Evolutionary conservation across 2,329 filamentous ascomycete species (phyloP), one percentile per base, ranked within the genome.

Genomic region (Penicillium sp.): DNA sequence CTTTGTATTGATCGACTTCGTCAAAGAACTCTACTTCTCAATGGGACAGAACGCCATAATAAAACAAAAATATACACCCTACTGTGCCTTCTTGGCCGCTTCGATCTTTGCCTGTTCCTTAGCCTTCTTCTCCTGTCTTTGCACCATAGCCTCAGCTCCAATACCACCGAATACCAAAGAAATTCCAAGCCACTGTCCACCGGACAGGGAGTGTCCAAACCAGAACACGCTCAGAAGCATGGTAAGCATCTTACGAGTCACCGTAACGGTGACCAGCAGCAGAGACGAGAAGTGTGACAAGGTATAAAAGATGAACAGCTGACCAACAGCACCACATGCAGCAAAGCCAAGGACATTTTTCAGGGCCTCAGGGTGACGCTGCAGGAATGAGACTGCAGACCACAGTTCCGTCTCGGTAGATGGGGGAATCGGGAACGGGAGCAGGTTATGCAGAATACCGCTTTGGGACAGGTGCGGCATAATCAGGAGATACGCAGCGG

Each of bases 211-310:
- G 75, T 99, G 95, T 27, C 95, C 95, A 73, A 98, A 99, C 78
- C 92, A 92, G 59, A 98, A 81, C 27, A 99, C 95, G 53, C 92
- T 96, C 51, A 98, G 83, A 58, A 98, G 91, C 95, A 99, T 99
- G 65, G 93, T 98, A 74, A 98, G 85, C 95, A 99, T 99, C 81
- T 99, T 99, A 71, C 95, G 85, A 46, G 95, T 99, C 46, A 99
- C 95, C 2, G 92, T 99, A 3, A 99, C 93, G 4, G 95, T 98
- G 44, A 98, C 93, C 50, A 99, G 86, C 51, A 98, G 83, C 49
- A 99, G 85, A 10, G 90, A 95, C 10, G 91, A 95, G 78, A 98
- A 99, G 50, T 90, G 91, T 14, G 92, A 89, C 6, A 99, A 84
- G 0, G 95, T 98, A 77, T 96, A 93, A 82, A 96, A 97, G 66